Evolutionary conservation across 2,329 filamentous ascomycete species (phyloP), one percentile per base, ranked within the genome.

Genomic region (Pezizomycotina sp.): DNA sequence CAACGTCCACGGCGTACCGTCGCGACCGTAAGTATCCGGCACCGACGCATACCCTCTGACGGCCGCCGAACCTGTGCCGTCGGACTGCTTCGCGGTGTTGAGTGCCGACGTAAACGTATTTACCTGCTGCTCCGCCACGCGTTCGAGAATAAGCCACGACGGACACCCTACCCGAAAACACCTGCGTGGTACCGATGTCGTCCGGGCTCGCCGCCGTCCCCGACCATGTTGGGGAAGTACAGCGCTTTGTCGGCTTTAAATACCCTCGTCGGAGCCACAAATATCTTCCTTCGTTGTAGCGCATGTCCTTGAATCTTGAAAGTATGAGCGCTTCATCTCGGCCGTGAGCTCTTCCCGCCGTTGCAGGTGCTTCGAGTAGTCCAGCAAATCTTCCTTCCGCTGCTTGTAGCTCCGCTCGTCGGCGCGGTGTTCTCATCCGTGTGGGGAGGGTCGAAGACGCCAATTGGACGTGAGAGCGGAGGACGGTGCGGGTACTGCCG

Each of bases 221-320:
- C 89, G 55, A 69, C 70, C 40, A 98, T 64, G 60, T 98, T 98
- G 28, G 89, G 89, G 61, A 98, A 93, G 64, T 78, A 95, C 46
- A 93, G 69, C 4, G 86, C 77, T 33, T 74, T 68, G 24, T 91
- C 80, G 47, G 68, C 68, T 52, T 74, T 77, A 66, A 95, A 95
- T 31, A 86, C 67, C n/a, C 77, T 67, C 3, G 78, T 71, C 23
- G 86, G 86, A 13, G 82, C 74, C 33, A 86, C 63, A 60, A 93
- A 98, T 15, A 82, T 82, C 60, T 98, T 98, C 89, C 89, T 51
- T 83, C 72, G 47, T 89, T 75, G 48, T 75, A 68, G 34, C 66
- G 65, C 58, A 93, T 69, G 59, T 91, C 89, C 42, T 71, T 71
- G 78, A 83, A 93, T 98, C 86, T 56, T 83, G 78, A 62, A 92